Base-by-base conservation (phyloP, 1,139 yeast species). In the Magnusiomyces ingens region DNA sequence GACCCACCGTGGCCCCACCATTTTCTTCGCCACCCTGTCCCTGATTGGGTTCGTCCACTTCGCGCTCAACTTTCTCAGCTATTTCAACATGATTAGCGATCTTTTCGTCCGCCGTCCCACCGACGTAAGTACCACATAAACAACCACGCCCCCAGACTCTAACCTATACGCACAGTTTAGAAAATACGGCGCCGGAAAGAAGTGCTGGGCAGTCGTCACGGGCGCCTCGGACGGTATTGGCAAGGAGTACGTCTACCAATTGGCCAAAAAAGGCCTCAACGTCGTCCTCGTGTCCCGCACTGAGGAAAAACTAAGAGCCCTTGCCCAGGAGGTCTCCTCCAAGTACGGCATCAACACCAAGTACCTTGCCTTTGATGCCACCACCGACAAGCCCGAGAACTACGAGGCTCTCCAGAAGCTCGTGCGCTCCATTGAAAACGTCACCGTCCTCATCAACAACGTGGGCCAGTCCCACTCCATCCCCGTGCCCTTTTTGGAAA, bases 221-320 rank as follows among this genome's bases (percentile, higher is more conserved):
- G 99, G 99, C 56, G 95, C 98, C 4, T 88, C 97, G 50, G 99
- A 93, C 68, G 99, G 99, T 44, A 85, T 93, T 65, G 99, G 99
- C 56, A 89, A 90, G 66, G 96, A 93, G 68, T 93, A 80, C 66
- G 84, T 96, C 1, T 67, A 73, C 37, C 98, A 93, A 72, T 77
- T 93, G 71, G 99, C 99, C 18, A 71, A 78, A 54, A 82, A 79
- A 61, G 96, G 96, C 1, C 84, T 91, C 68, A 91, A 90, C 63
- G 70, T 93, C 50, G 83, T 87, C 5, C 75, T 94, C 61, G 84
- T 91, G 21, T 86, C 96, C 40, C 81, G 99, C 72, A 90, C 96
- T 19, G 78, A 78, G 64, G 74, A 86, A 49, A 93, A 91, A 68
- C 78, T 94, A 61, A 84, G 82, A 60, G 70, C 74, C 6, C 69